Base-by-base conservation (phyloP, 176 grass and related monocot genomes). In the barley (Hordeum vulgare) region DNA sequence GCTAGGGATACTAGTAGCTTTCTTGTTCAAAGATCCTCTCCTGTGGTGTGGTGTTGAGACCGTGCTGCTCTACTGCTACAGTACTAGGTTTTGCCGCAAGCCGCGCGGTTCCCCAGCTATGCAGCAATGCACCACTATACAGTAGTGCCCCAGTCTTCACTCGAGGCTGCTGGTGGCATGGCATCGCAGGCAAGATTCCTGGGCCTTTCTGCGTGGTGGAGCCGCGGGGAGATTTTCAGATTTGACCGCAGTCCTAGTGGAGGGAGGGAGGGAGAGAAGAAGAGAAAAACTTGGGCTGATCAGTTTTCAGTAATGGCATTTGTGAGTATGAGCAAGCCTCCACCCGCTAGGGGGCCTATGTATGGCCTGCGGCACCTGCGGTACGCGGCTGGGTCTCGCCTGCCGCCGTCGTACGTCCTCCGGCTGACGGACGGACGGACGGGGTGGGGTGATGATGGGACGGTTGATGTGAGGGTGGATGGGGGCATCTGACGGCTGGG, bases 401-500 rank as follows among this genome's bases (percentile, higher is more conserved):
- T 18, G 47, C 47, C 47, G 47, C 47, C 47, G 47, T 51, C 5
- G 47, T 51, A 51, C 47, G 47, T 51, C 15, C 47, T 15, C 15
- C 15, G 70, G 13, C 69, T 47, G 39, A 71, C 67, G 67, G 66
- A n/a, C 18, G 11, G 23, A 14, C 59, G 11, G 67, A 25, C 6
- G 29, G 7, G 9, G 49, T 34, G 74, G 3, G 69, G 41, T 13
- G 41, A 15, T 78, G 54, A 65, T 88, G 74, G 15, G 74, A 79
- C 10, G 56, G 47, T 51, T 42, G 18, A 14, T 26, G 9, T 21
- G 61, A 80, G 10, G 68, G 59, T 5, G 44, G 44, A 73, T 34
- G n/a, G 40, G 69, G 69, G 69, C 23, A 80, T 80, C 84, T 26
- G 80, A 88, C 74, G 86, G 86, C 75, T 53, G 49, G 11, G 80